phyloP scores from a whole-genome alignment of 257 asterid species.

The Solanum habrochaites region DNA sequence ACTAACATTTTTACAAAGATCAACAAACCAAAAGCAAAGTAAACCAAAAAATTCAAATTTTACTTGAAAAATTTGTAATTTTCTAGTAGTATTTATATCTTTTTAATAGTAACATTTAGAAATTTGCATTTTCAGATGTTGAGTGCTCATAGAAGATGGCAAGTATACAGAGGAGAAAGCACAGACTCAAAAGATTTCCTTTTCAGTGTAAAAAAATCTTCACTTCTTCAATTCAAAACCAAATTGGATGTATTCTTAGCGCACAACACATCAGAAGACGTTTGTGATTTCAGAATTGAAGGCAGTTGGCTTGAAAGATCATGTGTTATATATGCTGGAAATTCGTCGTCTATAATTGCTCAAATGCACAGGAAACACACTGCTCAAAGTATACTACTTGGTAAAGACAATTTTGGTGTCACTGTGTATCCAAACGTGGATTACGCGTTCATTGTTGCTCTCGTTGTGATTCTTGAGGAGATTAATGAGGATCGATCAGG shows the following conservation, averaged over 20 bases:
- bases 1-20: no score
- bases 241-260: slow-evolving; percentile 48
- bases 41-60: no score
- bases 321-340: slow-evolving; percentile 23
- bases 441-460: slow-evolving; percentile 27
- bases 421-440: slow-evolving; percentile 25
- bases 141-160: slow-evolving; percentile 3
- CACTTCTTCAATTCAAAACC: slow-evolving; percentile 35
- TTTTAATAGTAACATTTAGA: no score
- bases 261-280: slow-evolving; percentile 21
- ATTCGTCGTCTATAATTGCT: background rate
- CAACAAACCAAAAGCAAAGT: no score
- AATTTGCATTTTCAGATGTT: background rate
- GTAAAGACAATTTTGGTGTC: slow-evolving; percentile 23
- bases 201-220: slow-evolving; percentile 45
- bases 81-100: no score
- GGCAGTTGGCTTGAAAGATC: slow-evolving; percentile 60
- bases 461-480: slow-evolving; percentile 29
- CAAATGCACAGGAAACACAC: slow-evolving; percentile 39
- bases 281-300: slow-evolving; percentile 47
- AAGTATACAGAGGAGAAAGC: slow-evolving; percentile 50
- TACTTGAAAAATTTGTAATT: no score
- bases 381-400: slow-evolving; percentile 13
- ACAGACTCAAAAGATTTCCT: slow-evolving; percentile 27
- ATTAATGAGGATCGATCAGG: slow-evolving; percentile 2